Base-by-base conservation (phyloP, 495 filamentous ascomycete species). In the Jackrogersella multiformis region DNA sequence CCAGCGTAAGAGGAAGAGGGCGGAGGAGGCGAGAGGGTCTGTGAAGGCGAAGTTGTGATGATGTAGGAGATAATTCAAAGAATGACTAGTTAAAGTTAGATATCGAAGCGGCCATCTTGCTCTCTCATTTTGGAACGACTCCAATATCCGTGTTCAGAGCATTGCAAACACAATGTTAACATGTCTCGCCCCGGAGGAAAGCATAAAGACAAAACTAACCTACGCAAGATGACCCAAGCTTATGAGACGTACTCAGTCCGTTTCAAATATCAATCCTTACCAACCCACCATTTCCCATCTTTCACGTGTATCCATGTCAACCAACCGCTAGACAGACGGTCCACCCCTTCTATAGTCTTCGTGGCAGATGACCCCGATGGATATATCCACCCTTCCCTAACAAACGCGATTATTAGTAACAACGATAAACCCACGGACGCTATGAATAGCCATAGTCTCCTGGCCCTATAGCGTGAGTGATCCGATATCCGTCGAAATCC, bases 401-500 rank as follows among this genome's bases (percentile, higher is more conserved):
- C 2, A 20, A 45, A 62, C 2, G 15, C 53, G 4, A 57, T 2
- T 12, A 54, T 5, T 9, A 68, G 16, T 20, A 55, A 12, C 7
- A 54, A 7, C 18, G 56, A 15, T 45, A 59, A 26, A 38, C 59
- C 12, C 5, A 53, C 10, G 21, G 54, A 30, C 13, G 54, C 53
- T 34, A 55, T 12, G 18, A 53, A 30, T 8, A 68, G n/a, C 36
- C 57, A 39, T 23, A 42, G 51, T 42, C 41, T 58, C 41, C 44
- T 60, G n/a, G 5, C 23, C 15, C 28, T 20, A 16, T 18, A 26
- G 4, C 24, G 41, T n/a, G 52, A 35, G 23, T 71, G 41, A 62
- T 88, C 89, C 70, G 89, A 87, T 42, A 86, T 84, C 87, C 89
- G 95, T 24, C 69, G 51, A 52, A 87, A 84, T 46, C 81, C 74